Conservation (phyloP, 768 basidiomycete genomes). For the Kwoniella mangroviensis region DNA sequence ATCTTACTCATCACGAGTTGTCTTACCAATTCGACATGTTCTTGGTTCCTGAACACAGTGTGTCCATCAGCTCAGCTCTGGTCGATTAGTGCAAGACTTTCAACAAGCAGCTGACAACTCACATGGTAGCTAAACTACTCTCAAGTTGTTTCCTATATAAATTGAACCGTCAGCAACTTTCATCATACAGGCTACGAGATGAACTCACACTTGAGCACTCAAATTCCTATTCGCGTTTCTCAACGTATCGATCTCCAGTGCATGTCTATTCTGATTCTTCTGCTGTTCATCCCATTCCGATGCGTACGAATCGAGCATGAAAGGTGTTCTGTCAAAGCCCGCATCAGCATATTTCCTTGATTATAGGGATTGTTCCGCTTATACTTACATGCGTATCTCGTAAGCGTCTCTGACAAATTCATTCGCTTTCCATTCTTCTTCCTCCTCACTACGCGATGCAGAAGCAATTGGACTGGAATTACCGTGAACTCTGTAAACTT, state of each 20-base stretch:
- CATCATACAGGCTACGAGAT: conserved; percentile 6
- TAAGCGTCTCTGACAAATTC: conserved; percentile 87
- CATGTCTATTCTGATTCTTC: conserved; percentile 78
- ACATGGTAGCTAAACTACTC: conserved; percentile 65
- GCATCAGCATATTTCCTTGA: too few relatives aligned
- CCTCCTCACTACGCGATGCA: conserved; percentile 9
- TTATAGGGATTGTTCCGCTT: too few relatives aligned
- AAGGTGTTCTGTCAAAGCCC: conserved; percentile 67
- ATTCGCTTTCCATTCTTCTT: conserved; percentile 67
- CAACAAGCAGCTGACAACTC: conserved; percentile 11
- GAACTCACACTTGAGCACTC: conserved; percentile 75
- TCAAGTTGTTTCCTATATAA: conserved; percentile 75
- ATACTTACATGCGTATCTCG: conserved; percentile 68
- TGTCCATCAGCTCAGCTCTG: conserved; percentile 60
- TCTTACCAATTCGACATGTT: conserved; percentile 61
- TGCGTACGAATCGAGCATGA: conserved; percentile 89
- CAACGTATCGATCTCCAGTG: conserved; percentile 78
- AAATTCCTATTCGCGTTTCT: conserved; percentile 78
- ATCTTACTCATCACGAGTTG: conserved; percentile 87
- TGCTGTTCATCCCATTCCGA: conserved; percentile 85
- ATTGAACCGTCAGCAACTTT: conserved; percentile 10
- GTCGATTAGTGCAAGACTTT: fast-evolving
- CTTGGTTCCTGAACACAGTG: conserved; percentile 45
- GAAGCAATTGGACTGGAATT: not conserved
- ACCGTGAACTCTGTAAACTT: conserved; percentile 67